Evolutionary conservation across 305 asterid species (phyloP).

Genomic region (Rubia peregrina): DNA sequence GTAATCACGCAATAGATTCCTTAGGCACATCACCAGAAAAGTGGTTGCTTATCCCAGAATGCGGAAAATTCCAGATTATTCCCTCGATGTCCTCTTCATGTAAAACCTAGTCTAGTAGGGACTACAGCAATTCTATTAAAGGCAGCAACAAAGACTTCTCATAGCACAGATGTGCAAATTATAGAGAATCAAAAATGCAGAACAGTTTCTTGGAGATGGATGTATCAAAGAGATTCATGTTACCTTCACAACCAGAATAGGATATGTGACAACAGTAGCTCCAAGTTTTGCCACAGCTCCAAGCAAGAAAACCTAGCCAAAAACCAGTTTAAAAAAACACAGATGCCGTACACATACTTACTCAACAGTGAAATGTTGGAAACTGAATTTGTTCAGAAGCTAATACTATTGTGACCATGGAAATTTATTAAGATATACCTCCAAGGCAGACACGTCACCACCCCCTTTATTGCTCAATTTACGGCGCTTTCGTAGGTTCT

Average conservation of each 20-base stretch:
- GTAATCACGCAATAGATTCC: neutral
- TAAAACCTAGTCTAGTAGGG: neutral
- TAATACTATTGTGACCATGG: neutral
- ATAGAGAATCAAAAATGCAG: neutral
- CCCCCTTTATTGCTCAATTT: conserved; percentile 36
- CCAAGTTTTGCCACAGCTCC: conserved; percentile 99
- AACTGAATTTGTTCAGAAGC: neutral
- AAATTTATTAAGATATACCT: conserved; percentile 39
- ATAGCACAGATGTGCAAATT: neutral
- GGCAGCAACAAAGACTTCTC: neutral
- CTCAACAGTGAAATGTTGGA: conserved; percentile 3
- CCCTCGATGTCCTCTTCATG: neutral
- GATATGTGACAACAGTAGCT: conserved; percentile 90
- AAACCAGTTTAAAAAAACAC: neutral
- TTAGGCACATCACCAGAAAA: neutral
- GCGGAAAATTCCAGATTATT: neutral
- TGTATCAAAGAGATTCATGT: conserved; percentile 4
- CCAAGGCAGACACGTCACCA: conserved; percentile 65
- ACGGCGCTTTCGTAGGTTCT: conserved; percentile 65
- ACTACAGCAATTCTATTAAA: neutral
- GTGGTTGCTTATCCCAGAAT: neutral
- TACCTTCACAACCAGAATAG: conserved; percentile 94
- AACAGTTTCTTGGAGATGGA: neutral
- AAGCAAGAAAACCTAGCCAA: conserved; percentile 69
- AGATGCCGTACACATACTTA: conserved; percentile 11